Evolutionary conservation across 495 filamentous ascomycete genomes (phyloP), one percentile per base, ranked within the genome.

Genomic region (Penicillium subrubescens): DNA sequence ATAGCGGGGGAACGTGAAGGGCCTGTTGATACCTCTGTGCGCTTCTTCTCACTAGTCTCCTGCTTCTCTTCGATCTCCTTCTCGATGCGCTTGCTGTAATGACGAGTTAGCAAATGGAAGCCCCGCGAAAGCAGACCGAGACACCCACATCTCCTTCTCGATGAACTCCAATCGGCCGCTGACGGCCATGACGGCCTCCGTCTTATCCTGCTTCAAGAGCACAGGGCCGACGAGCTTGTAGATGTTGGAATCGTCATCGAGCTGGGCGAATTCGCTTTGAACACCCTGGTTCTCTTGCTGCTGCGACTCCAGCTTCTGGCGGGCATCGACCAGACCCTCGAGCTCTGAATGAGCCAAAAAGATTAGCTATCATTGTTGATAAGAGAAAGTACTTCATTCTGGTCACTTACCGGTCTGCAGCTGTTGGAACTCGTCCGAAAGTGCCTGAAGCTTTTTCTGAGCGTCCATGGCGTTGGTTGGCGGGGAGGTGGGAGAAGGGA

Each of bases 201-300:
- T 76, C 70, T 90, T 92, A 14, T 98, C 95, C 76, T 98, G 96
- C 81, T 98, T 97, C 70, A 98, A 77, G 52, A 99, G 81, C 11
- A 98, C 91, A 0, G 95, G 95, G 1, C 95, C 95, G 57, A 97
- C 87, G 39, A 97, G 85, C 76, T 98, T 98, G 84, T 93, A 99
- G 77, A 99, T 96, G 57, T 89, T 91, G 63, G 94, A 88, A 65
- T 89, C 88, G 53, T 92, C 88, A 62, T 88, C 86, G 61, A 98
- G 83, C 60, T 83, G 83, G 34, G 84, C 78, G 77, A 99, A 97
- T 81, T 99, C 95, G 88, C 91, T 91, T 73, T 97, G 88, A 1
- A 99, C 95, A 25, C 89, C 88, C 54, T 88, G 79, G 75, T 97
- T 98, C 75, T 99, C 95, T 73, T 97, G 90, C 67, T 90, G 88